Evolutionary conservation across 352 stramenopile genomes (phyloP).

Genomic region (Globisporangium camurandrum): DNA sequence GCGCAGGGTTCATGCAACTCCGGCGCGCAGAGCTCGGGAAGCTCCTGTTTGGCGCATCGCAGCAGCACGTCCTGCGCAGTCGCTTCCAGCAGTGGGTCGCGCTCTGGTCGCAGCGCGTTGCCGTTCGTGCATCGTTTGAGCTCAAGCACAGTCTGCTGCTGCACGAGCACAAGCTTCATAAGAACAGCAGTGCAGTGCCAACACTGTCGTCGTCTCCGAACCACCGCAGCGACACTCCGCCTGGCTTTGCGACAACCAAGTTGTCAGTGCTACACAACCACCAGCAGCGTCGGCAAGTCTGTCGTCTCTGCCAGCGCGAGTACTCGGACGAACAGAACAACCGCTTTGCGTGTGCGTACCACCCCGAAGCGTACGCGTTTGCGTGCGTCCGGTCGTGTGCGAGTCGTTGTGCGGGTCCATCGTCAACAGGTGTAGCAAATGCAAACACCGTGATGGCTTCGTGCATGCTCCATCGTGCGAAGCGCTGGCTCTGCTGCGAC

Average conservation of each 20-base stretch:
- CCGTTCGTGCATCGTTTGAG: slow-evolving; percentile 55
- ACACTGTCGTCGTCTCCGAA: background rate
- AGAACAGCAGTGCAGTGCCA: background rate
- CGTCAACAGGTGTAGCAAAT: background rate
- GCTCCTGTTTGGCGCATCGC: slow-evolving; percentile 38
- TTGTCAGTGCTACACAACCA: slow-evolving; percentile 53
- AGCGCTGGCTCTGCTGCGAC: slow-evolving; percentile 71
- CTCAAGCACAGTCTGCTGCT: slow-evolving; percentile 55
- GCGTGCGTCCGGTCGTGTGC: slow-evolving; percentile 50
- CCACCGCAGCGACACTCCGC: too few relatives aligned
- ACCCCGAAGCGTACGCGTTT: slow-evolving; percentile 54
- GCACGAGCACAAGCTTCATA: slow-evolving; percentile 38
- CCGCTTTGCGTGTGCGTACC: slow-evolving; percentile 52
- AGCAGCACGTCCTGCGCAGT: slow-evolving; percentile 26
- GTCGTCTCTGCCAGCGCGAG: slow-evolving; percentile 46
- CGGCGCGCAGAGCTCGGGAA: slow-evolving; percentile 39
- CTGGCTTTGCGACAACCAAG: too few relatives aligned
- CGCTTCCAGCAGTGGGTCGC: slow-evolving; percentile 58
- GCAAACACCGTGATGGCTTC: slow-evolving; percentile 7
- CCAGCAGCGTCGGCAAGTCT: slow-evolving; percentile 43
- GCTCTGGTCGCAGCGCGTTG: slow-evolving; percentile 42
- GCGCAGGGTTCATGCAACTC: slow-evolving; percentile 34
- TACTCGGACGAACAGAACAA: slow-evolving; percentile 77
- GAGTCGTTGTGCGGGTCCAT: slow-evolving; percentile 29
- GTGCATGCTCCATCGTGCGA: slow-evolving; percentile 70